Percentiles rank a stretch among this genome's conserved stretches.
phyloP scores from a whole-genome alignment of 805 yeast genomes.

The Metschnikowia sp. region DNA sequence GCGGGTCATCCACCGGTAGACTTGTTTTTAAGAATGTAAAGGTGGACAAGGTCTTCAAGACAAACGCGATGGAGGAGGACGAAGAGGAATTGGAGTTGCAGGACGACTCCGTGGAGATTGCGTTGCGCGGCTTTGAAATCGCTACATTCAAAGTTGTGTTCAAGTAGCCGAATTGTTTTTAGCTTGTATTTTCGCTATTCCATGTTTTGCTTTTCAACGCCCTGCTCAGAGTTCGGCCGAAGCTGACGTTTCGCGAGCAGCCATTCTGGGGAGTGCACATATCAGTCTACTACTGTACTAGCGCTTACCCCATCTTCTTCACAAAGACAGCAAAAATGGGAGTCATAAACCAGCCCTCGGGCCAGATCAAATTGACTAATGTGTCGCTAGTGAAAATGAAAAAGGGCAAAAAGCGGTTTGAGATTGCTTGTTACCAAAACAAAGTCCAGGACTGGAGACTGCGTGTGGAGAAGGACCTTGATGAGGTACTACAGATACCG shows the following conservation, averaged over 20 bases:
- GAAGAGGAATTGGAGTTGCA: constrained; percentile 37
- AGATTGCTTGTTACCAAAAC: constrained; percentile 93
- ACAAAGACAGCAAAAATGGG: neutral
- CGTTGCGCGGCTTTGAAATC: constrained; percentile 74
- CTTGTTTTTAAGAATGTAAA: constrained; percentile 44
- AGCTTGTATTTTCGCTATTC: neutral
- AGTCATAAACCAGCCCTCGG: constrained; percentile 77
- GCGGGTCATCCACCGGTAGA: constrained; percentile 64
- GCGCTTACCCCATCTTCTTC: neutral
- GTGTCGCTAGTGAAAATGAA: constrained; percentile 90
- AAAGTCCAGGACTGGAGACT: constrained; percentile 94
- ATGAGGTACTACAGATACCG: constrained; percentile 95
- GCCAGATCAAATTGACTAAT: constrained; percentile 87
- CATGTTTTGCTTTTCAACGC: neutral
- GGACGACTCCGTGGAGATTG: constrained; percentile 37
- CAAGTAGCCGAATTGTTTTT: constrained; percentile 5
- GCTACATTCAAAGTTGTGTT: constrained; percentile 56
- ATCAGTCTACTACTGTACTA: neutral
- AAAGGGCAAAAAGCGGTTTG: constrained; percentile 88
- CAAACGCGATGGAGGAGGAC: constrained; percentile 58
- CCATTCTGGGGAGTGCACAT: constrained; percentile 7
- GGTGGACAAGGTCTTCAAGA: constrained; percentile 47
- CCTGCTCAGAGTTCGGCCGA: too few relatives aligned
- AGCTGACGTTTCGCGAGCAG: neutral
- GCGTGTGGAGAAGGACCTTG: constrained; percentile 86